Evolutionary conservation across 352 stramenopile species (phyloP).

Genomic region (Phytophthora tubulina): DNA sequence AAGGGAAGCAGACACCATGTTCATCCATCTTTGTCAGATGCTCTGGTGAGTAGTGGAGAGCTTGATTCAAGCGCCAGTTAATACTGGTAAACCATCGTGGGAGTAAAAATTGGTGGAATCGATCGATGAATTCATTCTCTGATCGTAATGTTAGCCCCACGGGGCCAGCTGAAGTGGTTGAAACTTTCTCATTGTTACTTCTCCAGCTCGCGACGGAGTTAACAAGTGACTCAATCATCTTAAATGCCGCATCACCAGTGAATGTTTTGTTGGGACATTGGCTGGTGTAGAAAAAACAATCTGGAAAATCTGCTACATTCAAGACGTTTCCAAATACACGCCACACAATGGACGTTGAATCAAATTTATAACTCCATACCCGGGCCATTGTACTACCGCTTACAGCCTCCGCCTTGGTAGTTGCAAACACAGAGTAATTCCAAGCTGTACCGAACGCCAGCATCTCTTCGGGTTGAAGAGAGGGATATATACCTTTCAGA

Average conservation of each 20-base stretch:
- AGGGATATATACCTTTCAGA: conserved; percentile 20
- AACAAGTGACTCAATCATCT: conserved; percentile 47
- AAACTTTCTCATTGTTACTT: no score
- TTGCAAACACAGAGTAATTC: conserved; percentile 42
- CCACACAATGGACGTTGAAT: conserved; percentile 45
- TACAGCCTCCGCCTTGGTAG: conserved; percentile 20
- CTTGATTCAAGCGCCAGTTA: conserved; percentile 48
- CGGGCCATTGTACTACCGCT: conserved; percentile 10
- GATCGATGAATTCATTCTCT: conserved; percentile 43
- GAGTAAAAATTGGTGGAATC: conserved; percentile 52
- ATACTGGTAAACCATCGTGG: conserved; percentile 41
- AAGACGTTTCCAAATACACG: conserved; percentile 39
- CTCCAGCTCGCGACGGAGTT: background rate
- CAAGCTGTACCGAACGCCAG: conserved; percentile 42
- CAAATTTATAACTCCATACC: conserved; percentile 53
- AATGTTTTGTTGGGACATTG: conserved; percentile 23
- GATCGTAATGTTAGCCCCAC: conserved; percentile 23
- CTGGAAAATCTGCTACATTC: conserved; percentile 24
- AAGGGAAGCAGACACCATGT: conserved; percentile 32
- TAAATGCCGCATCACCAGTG: conserved; percentile 33
- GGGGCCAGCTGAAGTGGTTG: background rate
- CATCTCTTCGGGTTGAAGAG: conserved; percentile 43
- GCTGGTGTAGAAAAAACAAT: conserved; percentile 39
- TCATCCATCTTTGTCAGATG: conserved; percentile 9
- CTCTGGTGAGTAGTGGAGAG: conserved; percentile 40